Evolutionary conservation across 2,329 filamentous ascomycete genomes (phyloP).

Genomic region (Kalmusia sp.): DNA sequence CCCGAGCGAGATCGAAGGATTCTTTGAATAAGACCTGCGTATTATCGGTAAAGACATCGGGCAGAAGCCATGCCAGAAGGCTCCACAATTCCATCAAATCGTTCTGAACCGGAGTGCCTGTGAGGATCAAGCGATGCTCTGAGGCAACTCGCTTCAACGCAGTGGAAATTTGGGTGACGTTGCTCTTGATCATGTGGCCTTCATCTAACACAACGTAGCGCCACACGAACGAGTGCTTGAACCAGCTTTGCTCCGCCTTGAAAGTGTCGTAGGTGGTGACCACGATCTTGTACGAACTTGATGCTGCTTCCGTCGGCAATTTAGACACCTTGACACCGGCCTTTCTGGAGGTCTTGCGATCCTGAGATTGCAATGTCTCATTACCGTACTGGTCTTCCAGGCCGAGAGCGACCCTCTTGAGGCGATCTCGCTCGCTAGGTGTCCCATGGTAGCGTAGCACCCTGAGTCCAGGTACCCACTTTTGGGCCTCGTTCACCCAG

Average conservation of each 20-base stretch:
- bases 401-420: slow-evolving; percentile 58
- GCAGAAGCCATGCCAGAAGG: slow-evolving; percentile 64
- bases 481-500: slow-evolving; percentile 97
- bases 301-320: slow-evolving; percentile 33
- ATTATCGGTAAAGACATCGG: slow-evolving; percentile 62
- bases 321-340: slow-evolving; percentile 51
- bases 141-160: slow-evolving; percentile 53
- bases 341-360: slow-evolving; percentile 91
- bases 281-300: slow-evolving; percentile 62
- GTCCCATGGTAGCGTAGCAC: slow-evolving; percentile 96
- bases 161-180: slow-evolving; percentile 51
- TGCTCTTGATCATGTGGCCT: slow-evolving; percentile 98
- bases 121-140: slow-evolving; percentile 59
- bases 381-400: slow-evolving; percentile 56
- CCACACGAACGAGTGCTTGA: slow-evolving; percentile 96
- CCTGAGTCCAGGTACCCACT: slow-evolving; percentile 87
- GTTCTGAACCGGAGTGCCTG: slow-evolving; percentile 66
- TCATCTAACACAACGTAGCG: slow-evolving; percentile 99
- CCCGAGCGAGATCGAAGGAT: slow-evolving; percentile 64
- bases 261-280: slow-evolving; percentile 99
- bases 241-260: slow-evolving; percentile 91
- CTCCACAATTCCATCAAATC: slow-evolving; percentile 66
- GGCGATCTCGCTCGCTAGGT: slow-evolving; percentile 80
- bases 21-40: slow-evolving; percentile 60
- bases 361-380: slow-evolving; percentile 74